These are phyloP conservation scores for Actinidia arguta DNA, from an alignment of 179 eudicot species.

Conservation along the genomic window DNA sequence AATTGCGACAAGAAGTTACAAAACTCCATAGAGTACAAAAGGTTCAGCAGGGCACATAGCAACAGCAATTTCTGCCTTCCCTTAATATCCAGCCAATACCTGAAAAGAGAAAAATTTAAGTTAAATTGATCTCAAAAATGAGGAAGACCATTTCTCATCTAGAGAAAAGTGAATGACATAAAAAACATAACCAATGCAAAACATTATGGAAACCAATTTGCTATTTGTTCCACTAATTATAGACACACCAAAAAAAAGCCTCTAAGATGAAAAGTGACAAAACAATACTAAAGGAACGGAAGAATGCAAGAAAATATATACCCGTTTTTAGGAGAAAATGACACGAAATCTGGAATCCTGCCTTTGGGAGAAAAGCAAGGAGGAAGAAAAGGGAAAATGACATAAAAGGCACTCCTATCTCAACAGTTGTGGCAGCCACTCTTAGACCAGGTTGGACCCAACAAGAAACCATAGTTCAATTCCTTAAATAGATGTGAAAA, in stretches of 20 bases:
- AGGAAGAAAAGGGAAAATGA: neutral
- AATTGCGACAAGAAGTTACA: slow-evolving; percentile 7
- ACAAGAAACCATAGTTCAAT: neutral
- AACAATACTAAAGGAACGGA: no score
- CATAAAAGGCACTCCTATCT: no score
- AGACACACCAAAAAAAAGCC: no score
- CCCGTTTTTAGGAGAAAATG: no score
- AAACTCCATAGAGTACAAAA: slow-evolving; percentile 97
- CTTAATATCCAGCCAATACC: slow-evolving; percentile 89
- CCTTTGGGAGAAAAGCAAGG: slow-evolving; percentile 42
- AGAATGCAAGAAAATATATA: no score
- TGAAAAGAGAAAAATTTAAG: slow-evolving; percentile 27
- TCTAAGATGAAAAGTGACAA: no score
- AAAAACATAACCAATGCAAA: neutral
- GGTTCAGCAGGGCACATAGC: slow-evolving; percentile 95
- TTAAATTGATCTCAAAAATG: neutral
- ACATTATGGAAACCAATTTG: no score
- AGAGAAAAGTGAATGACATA: neutral
- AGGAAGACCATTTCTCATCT: neutral
- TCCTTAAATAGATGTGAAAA: neutral
- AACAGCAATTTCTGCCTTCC: slow-evolving; percentile 96
- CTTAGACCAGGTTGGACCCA: neutral
- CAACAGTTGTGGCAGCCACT: neutral
- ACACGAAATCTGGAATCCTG: slow-evolving; percentile 92
- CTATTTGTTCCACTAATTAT: no score